Base-by-base conservation (phyloP, 768 basidiomycete species). In the Pisolithus microcarpus region DNA sequence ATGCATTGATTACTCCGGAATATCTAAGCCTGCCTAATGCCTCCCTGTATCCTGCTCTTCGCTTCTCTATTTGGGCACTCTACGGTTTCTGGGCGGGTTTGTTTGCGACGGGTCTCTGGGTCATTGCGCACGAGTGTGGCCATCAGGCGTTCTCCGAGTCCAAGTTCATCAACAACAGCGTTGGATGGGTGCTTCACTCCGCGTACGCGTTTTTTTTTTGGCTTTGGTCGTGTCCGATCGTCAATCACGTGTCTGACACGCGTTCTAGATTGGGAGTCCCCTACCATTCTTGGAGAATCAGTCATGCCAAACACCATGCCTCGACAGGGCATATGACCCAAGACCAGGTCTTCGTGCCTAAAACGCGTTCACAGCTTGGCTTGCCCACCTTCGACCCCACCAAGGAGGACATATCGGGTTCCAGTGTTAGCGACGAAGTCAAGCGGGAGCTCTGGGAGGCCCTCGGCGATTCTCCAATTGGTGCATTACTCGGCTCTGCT, bases 111-210 rank as follows among this genome's bases (percentile, higher is more conserved):
- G 95, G 95, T 53, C 73, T 97, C 47, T 97, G 95, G 95, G 86
- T 93, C 56, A 74, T 95, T 53, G 93, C 85, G 43, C 92, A 95
- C 64, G 93, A 97, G 70, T 93, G 91, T 59, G 95, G 95, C 28
- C 95, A 99, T 68, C 92, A 95, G 67, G 88, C 90, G 0, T 99
- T 91, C 75, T 97, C 93, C 1, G 84, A 92, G 57, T 93, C 85
- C 48, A 95, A 94, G 74, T 65, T 74, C 28, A 77, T 96, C 70
- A 98, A 98, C 76, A 90, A 97, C 76, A 70, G 81, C 42, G 88
- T 93, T 51, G 95, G 95, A 10, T 95, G 88, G 86, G 63, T 95
- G 53, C 75, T 97, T 30, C 95, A 97, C 69, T 95, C 92, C 42
- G 80, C 78, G 90, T 91, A 64, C 55, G 85, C 64, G 36, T 42